Percentiles rank a stretch among this genome's conserved stretches.
phyloP scores from a whole-genome alignment of 768 basidiomycete genomes.

The Termitomyces sp. region DNA sequence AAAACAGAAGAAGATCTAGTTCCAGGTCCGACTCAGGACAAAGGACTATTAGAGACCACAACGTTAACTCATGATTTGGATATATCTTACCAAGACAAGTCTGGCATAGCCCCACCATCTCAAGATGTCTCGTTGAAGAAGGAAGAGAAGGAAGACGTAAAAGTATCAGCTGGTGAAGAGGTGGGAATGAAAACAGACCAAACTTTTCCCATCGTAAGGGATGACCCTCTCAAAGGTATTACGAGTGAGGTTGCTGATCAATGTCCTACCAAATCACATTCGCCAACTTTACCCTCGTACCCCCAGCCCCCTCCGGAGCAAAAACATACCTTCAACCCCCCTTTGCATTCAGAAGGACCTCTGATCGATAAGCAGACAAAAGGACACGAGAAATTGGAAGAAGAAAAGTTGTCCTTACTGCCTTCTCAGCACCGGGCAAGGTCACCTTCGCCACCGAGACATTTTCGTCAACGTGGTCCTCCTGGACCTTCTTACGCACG shows the following conservation, averaged over 20 bases:
- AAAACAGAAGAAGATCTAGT: background rate
- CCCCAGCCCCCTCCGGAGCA: background rate
- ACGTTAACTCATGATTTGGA: background rate
- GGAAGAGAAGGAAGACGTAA: background rate
- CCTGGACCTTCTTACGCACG: constrained; percentile 15
- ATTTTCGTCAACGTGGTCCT: constrained; percentile 16
- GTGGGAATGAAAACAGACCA: background rate
- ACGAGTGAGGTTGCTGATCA: background rate
- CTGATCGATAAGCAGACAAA: background rate
- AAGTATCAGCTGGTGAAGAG: background rate
- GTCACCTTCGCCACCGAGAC: constrained; percentile 21
- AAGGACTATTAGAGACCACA: background rate
- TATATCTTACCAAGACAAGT: background rate
- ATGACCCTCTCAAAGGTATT: background rate
- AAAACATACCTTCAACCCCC: background rate
- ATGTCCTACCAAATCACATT: background rate
- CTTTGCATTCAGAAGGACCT: background rate
- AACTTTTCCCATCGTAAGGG: background rate
- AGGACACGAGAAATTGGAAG: background rate
- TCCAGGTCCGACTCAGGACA: background rate
- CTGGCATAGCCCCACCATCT: background rate
- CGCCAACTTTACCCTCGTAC: background rate
- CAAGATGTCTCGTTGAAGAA: background rate
- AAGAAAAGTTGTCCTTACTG: background rate
- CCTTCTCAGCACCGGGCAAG: constrained; percentile 8